Base-by-base conservation (phyloP, 2,329 filamentous ascomycete genomes). In the Tolypocladium album region DNA sequence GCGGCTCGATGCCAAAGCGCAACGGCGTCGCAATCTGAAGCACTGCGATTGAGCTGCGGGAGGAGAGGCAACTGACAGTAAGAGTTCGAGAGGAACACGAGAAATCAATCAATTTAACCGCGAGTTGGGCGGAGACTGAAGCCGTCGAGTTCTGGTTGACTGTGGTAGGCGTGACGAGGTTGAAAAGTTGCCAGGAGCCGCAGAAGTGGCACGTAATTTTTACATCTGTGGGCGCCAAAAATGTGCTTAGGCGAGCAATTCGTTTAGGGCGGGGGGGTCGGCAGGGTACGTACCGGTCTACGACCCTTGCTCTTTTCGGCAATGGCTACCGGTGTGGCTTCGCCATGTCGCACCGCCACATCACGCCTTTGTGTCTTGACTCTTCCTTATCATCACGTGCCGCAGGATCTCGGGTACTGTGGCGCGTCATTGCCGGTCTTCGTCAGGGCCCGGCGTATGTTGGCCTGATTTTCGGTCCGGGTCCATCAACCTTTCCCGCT, bases 61-160 rank as follows among this genome's bases (percentile, higher is more conserved):
- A 17, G 39, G 39, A 58, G 62, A 58, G 43, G 59, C 43, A 39
- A 77, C 77, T 78, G 66, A 76, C 74, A 59, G 63, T 64, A 65
- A 47, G 59, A 64, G 64, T 63, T 64, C 66, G 67, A 66, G 67
- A 70, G 77, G 86, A 92, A 92, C 89, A 88, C 83, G 89, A 92
- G 89, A 88, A 82, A 81, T 92, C 93, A 97, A 97, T 97, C 93
- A 87, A 88, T 96, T 97, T 96, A 96, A 97, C 93, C 93, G 92
- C 90, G 78, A 78, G 78, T 87, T 89, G 87, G 84, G 89, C 92
- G 93, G 93, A 96, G 93, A 97, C 93, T 97, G 93, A 95, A 73
- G 85, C 88, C 92, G 91, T 94, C 90, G 84, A 90, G 91, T 96
- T 88, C 89, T 64, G 65, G 84, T 72, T 72, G 70, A 63, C 62